Base-by-base conservation (phyloP, 345 rosid species). In the Lepidium aucheri region DNA sequence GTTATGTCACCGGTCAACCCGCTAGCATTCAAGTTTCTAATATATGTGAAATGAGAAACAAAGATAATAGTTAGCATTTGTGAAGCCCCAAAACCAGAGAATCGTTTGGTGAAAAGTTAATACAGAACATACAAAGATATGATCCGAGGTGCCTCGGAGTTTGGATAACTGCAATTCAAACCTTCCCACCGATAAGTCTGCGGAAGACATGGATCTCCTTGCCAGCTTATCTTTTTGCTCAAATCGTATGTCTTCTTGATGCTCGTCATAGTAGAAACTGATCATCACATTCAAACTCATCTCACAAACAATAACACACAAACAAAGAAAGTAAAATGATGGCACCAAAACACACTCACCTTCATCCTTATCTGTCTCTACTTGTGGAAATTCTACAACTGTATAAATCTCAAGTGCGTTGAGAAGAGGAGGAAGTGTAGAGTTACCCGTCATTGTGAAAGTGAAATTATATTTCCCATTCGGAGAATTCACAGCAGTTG, bases 161-260 rank as follows among this genome's bases (percentile, higher is more conserved):
- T 28, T 12, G 9, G 22, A 40, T 68, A 60, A 65, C 64, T 69
- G 57, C 86, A 84, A 16, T 74, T 65, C 18, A 84, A 41, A 38
- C 88, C 84, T 14, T 78, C 60, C 86, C 86, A 82, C 9, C 8
- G 4, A 58, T 63, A 69, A 7, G 1, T 34, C 38, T 3, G 2
- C 18, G 80, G 83, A 39, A 20, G 20, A 22, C 83, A 78, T 43
- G 86, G 84, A 80, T 84, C 88, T 63, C 88, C 88, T 65, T 74
- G 74, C 86, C 83, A 84, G 53, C 67, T 70, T 20, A 41, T 3
- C 4, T 12, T 75, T 14, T 44, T 45, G 6, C 9, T 68, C 41
- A 81, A n/a, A 0, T 42, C 72, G 42, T 84, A 84, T 0, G 59
- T 40, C 4, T 64, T 58, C 74, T 83, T 81, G 63, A 84, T 79